Percentiles rank a stretch among this genome's conserved stretches.
These are phyloP conservation scores for Calonectria ilicicola DNA, from an alignment of 2,329 filamentous ascomycete genomes.

Conservation along the genomic window DNA sequence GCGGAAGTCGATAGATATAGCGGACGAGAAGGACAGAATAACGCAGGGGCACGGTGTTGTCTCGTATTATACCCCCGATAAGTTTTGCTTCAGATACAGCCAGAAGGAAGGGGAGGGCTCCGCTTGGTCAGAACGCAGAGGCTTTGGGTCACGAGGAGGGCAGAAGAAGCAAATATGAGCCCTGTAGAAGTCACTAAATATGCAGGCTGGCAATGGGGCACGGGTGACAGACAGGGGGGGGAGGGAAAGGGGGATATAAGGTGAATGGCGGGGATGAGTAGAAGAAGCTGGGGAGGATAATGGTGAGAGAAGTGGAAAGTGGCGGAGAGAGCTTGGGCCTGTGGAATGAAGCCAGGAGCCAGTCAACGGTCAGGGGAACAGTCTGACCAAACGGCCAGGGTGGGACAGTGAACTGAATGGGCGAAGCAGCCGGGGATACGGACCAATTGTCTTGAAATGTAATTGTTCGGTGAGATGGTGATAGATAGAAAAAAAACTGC, in stretches of 20 bases:
- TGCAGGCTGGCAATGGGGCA: constrained; percentile 29
- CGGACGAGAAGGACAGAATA: background rate
- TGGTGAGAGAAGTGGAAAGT: constrained; percentile 31
- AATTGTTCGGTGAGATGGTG: background rate
- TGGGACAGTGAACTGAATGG: constrained; percentile 2
- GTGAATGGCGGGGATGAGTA: constrained; percentile 26
- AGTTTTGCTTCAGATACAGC: constrained; percentile 22
- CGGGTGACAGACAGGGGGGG: constrained; percentile 37
- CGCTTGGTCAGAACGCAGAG: constrained; percentile 23
- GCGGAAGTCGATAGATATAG: background rate
- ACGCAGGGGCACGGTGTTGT: constrained; percentile 5
- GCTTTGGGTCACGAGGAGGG: constrained; percentile 30
- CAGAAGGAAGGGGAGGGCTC: constrained; percentile 18
- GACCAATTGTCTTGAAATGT: constrained; percentile 11
- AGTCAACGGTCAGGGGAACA: constrained; percentile 1
- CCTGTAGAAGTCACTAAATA: constrained; percentile 14
- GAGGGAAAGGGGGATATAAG: background rate
- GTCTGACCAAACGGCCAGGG: constrained; percentile 15
- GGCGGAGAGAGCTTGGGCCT: constrained; percentile 42
- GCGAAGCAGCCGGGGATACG: background rate
- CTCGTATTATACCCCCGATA: constrained; percentile 21
- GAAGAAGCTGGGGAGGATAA: constrained; percentile 27
- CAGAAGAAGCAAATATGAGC: constrained; percentile 30
- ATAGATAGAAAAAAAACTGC: background rate
- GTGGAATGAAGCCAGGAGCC: constrained; percentile 37